These are phyloP conservation scores for Coemansia sp. DNA, from an alignment of 192 early-diverging fungal genomes.

Conservation along the genomic window DNA sequence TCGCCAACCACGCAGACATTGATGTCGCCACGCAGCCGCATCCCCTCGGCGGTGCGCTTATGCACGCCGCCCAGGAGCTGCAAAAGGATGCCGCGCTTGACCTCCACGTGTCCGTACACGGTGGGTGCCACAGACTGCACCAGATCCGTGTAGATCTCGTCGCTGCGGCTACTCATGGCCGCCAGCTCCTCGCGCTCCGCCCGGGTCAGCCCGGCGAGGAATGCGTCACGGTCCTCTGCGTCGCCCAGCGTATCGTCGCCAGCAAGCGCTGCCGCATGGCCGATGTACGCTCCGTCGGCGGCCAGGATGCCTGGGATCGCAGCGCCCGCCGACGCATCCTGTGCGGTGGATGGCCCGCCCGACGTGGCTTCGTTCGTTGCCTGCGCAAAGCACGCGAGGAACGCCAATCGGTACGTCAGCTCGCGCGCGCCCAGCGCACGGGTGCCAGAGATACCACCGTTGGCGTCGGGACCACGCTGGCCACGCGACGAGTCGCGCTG, in stretches of 20 bases:
- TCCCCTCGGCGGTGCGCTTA: slow-evolving; percentile 88
- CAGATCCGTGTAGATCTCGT: slow-evolving; percentile 72
- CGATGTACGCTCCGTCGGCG: slow-evolving; percentile 22
- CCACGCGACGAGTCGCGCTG: slow-evolving; percentile 65
- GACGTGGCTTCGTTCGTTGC: slow-evolving; percentile 40
- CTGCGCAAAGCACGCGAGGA: slow-evolving; percentile 82
- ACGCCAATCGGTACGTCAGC: slow-evolving; percentile 89
- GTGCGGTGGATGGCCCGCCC: not conserved
- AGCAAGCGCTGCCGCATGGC: slow-evolving; percentile 20
- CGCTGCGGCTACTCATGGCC: slow-evolving; percentile 63
- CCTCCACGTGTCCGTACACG: slow-evolving; percentile 90
- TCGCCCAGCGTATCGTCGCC: slow-evolving; percentile 59
- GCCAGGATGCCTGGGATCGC: slow-evolving; percentile 8
- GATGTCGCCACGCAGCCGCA: slow-evolving; percentile 94
- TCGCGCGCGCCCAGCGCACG: slow-evolving; percentile 89
- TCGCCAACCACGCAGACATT: slow-evolving; percentile 98
- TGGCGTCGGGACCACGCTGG: slow-evolving; percentile 45
- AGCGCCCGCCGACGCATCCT: not conserved
- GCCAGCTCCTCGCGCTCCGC: slow-evolving; percentile 77
- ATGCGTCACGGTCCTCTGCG: slow-evolving; percentile 63
- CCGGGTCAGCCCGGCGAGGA: slow-evolving; percentile 64
- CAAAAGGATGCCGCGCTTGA: slow-evolving; percentile 93
- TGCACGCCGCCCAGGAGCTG: slow-evolving; percentile 96
- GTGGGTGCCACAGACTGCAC: slow-evolving; percentile 84
- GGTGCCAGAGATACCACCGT: slow-evolving; percentile 73